Evolutionary conservation across 441 rosid species (phyloP).

Genomic region (Theobroma grandiflorum): DNA sequence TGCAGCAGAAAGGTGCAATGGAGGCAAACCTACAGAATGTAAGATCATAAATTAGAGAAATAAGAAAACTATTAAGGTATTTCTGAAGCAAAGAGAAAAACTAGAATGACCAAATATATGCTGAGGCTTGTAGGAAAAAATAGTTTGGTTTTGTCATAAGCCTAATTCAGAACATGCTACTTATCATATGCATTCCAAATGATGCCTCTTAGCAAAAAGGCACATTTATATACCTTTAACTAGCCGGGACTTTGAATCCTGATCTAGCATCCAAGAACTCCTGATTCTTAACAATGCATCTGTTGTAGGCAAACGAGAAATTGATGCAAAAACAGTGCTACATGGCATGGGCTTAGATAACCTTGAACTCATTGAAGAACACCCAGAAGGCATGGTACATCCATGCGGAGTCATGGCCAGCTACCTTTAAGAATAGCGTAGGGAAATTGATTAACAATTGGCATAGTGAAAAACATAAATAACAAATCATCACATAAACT

Average conservation of each 20-base stretch:
- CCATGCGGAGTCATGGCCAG: conserved; percentile 56
- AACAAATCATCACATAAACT: background rate
- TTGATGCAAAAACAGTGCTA: conserved; percentile 39
- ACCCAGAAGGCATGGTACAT: conserved; percentile 47
- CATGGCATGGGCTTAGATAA: conserved; percentile 42
- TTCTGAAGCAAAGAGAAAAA: conserved; percentile 10
- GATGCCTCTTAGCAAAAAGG: conserved; percentile 10
- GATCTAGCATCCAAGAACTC: conserved; percentile 47
- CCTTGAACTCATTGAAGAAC: conserved; percentile 39
- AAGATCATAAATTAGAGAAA: conserved; percentile 25
- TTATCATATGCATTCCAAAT: background rate
- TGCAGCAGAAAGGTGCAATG: conserved; percentile 53
- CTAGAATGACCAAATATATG: background rate
- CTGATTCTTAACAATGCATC: conserved; percentile 39
- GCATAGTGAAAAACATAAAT: background rate
- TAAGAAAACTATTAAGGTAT: background rate
- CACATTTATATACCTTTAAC: conserved; percentile 47
- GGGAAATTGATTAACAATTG: background rate
- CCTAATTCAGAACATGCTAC: background rate
- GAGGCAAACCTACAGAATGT: conserved; percentile 42
- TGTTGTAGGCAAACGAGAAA: conserved; percentile 38
- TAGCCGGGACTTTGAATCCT: conserved; percentile 37
- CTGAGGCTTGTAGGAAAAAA: background rate
- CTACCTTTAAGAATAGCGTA: conserved; percentile 19
- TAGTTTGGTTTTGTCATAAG: background rate